Conservation (phyloP, 306 rosid genomes). For the Geum urbanum region DNA sequence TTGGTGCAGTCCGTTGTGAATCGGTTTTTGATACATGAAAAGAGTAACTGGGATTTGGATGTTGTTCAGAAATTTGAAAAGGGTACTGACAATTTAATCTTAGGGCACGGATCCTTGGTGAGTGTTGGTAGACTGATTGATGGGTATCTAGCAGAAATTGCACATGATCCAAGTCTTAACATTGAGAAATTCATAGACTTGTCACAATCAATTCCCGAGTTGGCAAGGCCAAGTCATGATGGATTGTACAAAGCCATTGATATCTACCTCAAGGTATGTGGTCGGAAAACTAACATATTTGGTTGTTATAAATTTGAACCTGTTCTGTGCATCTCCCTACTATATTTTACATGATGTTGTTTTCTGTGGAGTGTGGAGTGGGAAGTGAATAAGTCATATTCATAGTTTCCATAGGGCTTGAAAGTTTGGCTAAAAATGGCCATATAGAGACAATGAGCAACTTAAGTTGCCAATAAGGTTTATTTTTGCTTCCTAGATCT, state of each 20-base stretch:
- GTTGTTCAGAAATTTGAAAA: slow-evolving; percentile 53
- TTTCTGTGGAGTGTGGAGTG: too few relatives aligned
- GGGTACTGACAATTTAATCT: slow-evolving; percentile 38
- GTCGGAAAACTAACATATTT: background rate
- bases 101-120: slow-evolving; percentile 50
- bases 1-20: slow-evolving; percentile 61
- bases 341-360: too few relatives aligned
- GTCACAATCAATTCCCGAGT: slow-evolving; percentile 63
- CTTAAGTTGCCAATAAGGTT: background rate
- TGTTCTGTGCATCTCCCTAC: background rate
- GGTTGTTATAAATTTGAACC: background rate
- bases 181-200: slow-evolving; percentile 54
- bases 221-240: slow-evolving; percentile 77
- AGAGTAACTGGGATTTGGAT: slow-evolving; percentile 29
- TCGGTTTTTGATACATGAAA: slow-evolving; percentile 44
- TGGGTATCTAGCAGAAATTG: slow-evolving; percentile 67
- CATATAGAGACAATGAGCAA: background rate
- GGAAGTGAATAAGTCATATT: too few relatives aligned
- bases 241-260: slow-evolving; percentile 74
- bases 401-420: too few relatives aligned
- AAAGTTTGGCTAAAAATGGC: background rate
- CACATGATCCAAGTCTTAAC: slow-evolving; percentile 57
- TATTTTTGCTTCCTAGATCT: background rate
- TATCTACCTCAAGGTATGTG: slow-evolving; percentile 72
- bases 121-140: slow-evolving; percentile 74